phyloP scores from a whole-genome alignment of 106 monocot genomes.

The Iris macrosiphon region DNA sequence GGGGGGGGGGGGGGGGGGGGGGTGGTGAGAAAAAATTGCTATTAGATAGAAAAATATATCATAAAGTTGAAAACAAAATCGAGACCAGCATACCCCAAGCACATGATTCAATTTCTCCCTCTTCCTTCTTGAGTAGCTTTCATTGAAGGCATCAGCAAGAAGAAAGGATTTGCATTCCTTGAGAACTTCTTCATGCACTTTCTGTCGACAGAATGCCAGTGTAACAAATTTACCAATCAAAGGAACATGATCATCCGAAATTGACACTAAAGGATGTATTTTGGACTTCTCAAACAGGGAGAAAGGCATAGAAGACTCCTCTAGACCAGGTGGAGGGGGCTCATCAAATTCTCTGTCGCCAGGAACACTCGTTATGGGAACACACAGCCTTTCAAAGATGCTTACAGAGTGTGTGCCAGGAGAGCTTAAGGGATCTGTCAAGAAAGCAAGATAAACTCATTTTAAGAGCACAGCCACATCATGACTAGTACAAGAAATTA shows the following conservation, averaged over 20 bases:
- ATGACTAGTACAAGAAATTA: no score
- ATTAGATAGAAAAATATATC: no score
- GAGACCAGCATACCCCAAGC: no score
- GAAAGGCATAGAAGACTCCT: conserved; percentile 12
- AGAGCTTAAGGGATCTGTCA: no score
- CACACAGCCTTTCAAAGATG: conserved; percentile 46
- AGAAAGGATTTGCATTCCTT: conserved; percentile 31
- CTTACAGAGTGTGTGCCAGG: conserved; percentile 16
- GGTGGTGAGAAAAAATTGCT: no score
- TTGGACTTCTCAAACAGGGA: conserved; percentile 26
- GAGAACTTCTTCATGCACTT: conserved; percentile 65
- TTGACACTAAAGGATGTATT: conserved; percentile 37
- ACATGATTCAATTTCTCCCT: not conserved
- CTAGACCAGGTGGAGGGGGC: conserved; percentile 51
- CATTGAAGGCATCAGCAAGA: conserved; percentile 25
- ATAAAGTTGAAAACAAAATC: no score
- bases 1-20: no score
- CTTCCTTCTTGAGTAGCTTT: conserved; percentile 1
- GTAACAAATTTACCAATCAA: conserved; percentile 39
- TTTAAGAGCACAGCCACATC: no score
- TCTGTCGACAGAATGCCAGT: conserved; percentile 68
- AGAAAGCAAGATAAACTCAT: no score
- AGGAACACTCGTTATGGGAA: conserved; percentile 3
- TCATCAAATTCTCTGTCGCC: conserved; percentile 36
- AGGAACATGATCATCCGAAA: conserved; percentile 15